Conservation (phyloP, 116 monocot species). For the Papilionanthe hybrid region DNA sequence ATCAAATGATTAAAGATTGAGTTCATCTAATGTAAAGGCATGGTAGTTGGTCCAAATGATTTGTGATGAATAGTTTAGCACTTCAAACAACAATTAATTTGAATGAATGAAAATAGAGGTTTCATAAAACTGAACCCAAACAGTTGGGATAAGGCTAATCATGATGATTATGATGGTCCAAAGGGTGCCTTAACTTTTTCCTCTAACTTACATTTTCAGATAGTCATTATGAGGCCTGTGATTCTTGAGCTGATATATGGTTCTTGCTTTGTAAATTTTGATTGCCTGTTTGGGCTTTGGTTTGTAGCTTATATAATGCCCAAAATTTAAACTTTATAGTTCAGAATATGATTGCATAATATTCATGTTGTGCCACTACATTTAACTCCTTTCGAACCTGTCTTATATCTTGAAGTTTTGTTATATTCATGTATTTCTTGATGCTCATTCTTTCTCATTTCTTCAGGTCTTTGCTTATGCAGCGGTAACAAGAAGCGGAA, state of each 20-base stretch:
- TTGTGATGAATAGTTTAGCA: no score
- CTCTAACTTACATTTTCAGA: neutral
- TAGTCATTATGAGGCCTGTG: neutral
- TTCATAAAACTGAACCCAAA: neutral
- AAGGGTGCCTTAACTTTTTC: no score
- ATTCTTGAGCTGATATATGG: neutral
- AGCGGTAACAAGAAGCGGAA: slow-evolving; percentile 6
- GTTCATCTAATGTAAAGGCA: neutral
- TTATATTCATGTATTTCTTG: neutral
- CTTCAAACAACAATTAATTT: neutral
- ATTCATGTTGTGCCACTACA: neutral
- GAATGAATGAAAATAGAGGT: no score
- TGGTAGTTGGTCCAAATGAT: neutral
- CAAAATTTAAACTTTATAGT: neutral
- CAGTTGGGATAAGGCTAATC: no score
- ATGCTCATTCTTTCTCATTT: neutral
- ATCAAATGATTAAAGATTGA: neutral
- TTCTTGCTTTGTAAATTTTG: neutral
- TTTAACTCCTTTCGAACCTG: neutral
- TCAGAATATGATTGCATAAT: neutral
- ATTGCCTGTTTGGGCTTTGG: neutral
- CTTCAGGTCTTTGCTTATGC: slow-evolving; percentile 17
- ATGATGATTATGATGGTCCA: no score
- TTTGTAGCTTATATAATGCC: neutral
- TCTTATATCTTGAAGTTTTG: neutral